These are phyloP conservation scores for Helianthus annuus DNA, from an alignment of 129 eudicot genomes.

Conservation along the genomic window DNA sequence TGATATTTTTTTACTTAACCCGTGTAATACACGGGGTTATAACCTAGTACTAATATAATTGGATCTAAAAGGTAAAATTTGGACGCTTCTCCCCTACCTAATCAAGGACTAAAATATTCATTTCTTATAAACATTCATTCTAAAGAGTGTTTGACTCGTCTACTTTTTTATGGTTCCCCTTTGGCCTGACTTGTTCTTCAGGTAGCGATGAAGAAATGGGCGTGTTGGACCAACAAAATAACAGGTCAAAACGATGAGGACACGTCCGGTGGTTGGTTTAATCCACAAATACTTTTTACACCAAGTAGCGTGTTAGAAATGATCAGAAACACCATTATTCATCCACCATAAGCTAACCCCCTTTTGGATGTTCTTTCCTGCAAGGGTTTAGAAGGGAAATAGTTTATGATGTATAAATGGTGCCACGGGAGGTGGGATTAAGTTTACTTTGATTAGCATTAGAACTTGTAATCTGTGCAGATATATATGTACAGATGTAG, in stretches of 20 bases:
- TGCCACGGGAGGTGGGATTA: not conserved
- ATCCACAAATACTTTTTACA: not conserved
- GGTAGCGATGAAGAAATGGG: not conserved
- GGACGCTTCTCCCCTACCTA: slow-evolving; percentile 5
- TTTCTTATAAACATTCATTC: slow-evolving; percentile 5
- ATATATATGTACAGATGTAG: not conserved
- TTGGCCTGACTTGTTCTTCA: not conserved
- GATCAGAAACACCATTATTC: not conserved
- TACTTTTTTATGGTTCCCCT: not conserved
- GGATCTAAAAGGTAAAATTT: slow-evolving; percentile 22
- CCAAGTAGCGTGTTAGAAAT: not conserved
- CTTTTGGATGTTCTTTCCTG: not conserved
- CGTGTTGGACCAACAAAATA: not conserved
- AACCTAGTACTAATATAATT: too few species aligned
- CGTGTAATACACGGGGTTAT: too few species aligned
- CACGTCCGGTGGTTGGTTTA: not conserved
- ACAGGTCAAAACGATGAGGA: not conserved
- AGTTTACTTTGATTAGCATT: not conserved
- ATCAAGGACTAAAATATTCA: not conserved
- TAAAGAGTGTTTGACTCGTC: slow-evolving; percentile 8
- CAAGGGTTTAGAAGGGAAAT: not conserved
- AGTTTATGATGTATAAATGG: not conserved
- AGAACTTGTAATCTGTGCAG: slow-evolving; percentile 12
- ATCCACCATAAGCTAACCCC: not conserved
- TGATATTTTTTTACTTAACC: too few species aligned